Percentiles rank a stretch among this genome's conserved stretches.
phyloP scores from a whole-genome alignment of 2,329 filamentous ascomycete genomes.

The Hypoxylon sp. region DNA sequence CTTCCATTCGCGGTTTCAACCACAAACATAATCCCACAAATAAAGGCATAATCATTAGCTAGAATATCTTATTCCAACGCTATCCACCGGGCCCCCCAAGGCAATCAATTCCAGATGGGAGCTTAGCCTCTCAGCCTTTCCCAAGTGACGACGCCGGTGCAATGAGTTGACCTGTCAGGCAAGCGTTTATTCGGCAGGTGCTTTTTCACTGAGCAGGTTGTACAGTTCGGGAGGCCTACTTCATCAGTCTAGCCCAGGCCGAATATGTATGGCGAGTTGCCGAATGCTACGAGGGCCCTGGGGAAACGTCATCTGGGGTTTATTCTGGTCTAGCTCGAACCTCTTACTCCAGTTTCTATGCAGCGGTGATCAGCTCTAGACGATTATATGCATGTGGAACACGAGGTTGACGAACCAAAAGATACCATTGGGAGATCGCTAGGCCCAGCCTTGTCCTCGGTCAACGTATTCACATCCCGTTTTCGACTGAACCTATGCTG shows the following conservation, averaged over 20 bases:
- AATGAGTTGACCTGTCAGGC: conserved; percentile 16
- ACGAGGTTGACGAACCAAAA: conserved; percentile 12
- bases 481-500: conserved; percentile 10
- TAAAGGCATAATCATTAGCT: conserved; percentile 1
- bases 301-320: conserved; percentile 30
- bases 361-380: conserved; percentile 13
- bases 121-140: conserved; percentile 20
- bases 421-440: conserved; percentile 5
- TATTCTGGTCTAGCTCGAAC: conserved; percentile 29
- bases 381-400: conserved; percentile 8
- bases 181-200: conserved; percentile 24
- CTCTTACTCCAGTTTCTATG: conserved; percentile 8
- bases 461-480: not conserved
- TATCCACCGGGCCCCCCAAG: conserved; percentile 2
- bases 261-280: conserved; percentile 22
- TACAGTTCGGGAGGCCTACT: conserved; percentile 16
- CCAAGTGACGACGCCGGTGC: conserved; percentile 16
- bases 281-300: conserved; percentile 28
- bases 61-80: conserved; percentile 6
- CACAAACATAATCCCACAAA: conserved; percentile 11
- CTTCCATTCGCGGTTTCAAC: conserved; percentile 17
- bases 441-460: conserved; percentile 12
- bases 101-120: conserved; percentile 13
- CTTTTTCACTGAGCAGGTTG: conserved; percentile 18
- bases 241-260: conserved; percentile 29